Conservation (phyloP, 768 basidiomycete genomes). For the Russula ochroleuca region DNA sequence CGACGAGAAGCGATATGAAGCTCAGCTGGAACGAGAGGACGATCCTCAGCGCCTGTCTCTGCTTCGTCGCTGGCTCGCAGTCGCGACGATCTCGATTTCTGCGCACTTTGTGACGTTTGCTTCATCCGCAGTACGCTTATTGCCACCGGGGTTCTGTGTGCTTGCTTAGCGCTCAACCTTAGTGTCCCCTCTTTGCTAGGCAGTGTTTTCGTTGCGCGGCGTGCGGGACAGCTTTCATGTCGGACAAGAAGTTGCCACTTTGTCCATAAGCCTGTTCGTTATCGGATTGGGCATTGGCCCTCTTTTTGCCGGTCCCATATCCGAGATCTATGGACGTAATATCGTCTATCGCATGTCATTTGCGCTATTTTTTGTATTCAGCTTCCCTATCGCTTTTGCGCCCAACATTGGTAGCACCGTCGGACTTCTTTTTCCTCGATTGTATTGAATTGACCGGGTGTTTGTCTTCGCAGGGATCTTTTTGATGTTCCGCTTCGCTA, state of each 20-base stretch:
- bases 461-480: slow-evolving; percentile 45
- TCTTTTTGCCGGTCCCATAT: slow-evolving; percentile 37
- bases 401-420: slow-evolving; percentile 51
- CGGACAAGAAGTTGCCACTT: slow-evolving; percentile 39
- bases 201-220: not conserved
- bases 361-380: slow-evolving; percentile 53
- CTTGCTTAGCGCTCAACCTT: not conserved
- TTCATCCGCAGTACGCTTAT: not conserved
- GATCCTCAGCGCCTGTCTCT: not conserved
- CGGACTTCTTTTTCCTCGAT: not conserved
- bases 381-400: slow-evolving; percentile 71
- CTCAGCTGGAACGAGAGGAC: not conserved
- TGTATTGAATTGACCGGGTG: not conserved
- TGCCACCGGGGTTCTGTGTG: not conserved
- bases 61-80: not conserved
- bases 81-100: not conserved
- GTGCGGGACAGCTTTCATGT: slow-evolving; percentile 34
- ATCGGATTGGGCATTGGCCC: slow-evolving; percentile 34
- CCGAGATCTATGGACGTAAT: slow-evolving; percentile 57
- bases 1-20: not conserved
- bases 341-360: slow-evolving; percentile 62
- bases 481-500: slow-evolving; percentile 56
- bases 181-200: not conserved
- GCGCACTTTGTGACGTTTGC: not conserved
- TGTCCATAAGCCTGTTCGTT: slow-evolving; percentile 41